Percentiles rank a stretch among this genome's conserved stretches.
These are phyloP conservation scores for Huntiella abstrusa DNA, from an alignment of 2,329 filamentous ascomycete genomes.

Conservation along the genomic window DNA sequence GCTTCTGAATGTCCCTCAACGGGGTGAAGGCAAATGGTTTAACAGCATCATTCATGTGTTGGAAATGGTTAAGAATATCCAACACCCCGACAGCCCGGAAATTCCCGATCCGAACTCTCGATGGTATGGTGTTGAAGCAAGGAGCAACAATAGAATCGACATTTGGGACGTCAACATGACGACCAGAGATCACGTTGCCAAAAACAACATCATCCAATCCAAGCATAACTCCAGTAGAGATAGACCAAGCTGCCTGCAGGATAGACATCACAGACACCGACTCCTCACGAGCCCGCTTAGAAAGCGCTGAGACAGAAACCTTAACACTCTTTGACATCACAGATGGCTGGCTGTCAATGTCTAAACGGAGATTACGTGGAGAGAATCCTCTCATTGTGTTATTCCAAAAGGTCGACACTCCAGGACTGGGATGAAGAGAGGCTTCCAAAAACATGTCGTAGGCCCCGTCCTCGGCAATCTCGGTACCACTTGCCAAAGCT, in stretches of 20 bases:
- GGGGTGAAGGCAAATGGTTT: constrained; percentile 57
- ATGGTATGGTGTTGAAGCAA: constrained; percentile 77
- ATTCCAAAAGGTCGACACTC: constrained; percentile 48
- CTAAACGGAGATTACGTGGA: not conserved
- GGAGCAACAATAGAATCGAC: constrained; percentile 64
- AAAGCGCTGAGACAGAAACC: not conserved
- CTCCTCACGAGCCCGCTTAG: not conserved
- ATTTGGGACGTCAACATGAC: constrained; percentile 44
- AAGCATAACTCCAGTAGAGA: constrained; percentile 38
- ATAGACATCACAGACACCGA: constrained; percentile 46
- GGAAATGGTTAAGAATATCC: constrained; percentile 41
- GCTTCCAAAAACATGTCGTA: constrained; percentile 47
- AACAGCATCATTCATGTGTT: constrained; percentile 40
- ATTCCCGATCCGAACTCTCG: constrained; percentile 37
- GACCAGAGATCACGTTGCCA: constrained; percentile 68
- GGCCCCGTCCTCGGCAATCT: constrained; percentile 29
- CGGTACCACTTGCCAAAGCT: constrained; percentile 26
- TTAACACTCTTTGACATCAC: not conserved
- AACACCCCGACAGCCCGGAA: constrained; percentile 24
- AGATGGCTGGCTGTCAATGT: too few relatives aligned
- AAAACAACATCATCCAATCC: constrained; percentile 55
- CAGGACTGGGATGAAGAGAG: constrained; percentile 27
- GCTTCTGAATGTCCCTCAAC: constrained; percentile 48
- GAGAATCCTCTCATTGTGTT: constrained; percentile 10
- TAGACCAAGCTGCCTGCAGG: constrained; percentile 56